These are phyloP conservation scores for Kodamaea anthophila DNA, from an alignment of 1,139 yeast species.

Conservation along the genomic window DNA sequence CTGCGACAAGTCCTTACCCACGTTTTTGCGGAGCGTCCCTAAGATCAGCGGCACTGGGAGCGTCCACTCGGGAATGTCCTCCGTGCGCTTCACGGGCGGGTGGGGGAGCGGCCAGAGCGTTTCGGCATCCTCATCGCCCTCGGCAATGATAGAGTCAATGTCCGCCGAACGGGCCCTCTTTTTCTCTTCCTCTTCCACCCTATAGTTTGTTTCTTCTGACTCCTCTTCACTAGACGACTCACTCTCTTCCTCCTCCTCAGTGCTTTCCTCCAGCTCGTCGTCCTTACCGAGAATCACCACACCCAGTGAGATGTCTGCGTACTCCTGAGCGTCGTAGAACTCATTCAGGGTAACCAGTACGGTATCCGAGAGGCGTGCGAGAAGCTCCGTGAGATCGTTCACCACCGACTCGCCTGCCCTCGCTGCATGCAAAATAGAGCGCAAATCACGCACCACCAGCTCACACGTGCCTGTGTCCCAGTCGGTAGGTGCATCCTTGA, in stretches of 20 bases:
- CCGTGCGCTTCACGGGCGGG: slow-evolving; percentile 46
- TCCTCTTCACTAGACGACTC: slow-evolving; percentile 9
- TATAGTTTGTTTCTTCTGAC: neutral
- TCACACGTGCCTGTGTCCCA: slow-evolving; percentile 5
- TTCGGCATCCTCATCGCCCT: slow-evolving; percentile 13
- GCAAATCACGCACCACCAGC: slow-evolving; percentile 12
- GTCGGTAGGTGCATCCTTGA: slow-evolving; percentile 8
- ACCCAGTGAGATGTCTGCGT: slow-evolving; percentile 30
- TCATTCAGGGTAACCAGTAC: slow-evolving; percentile 30
- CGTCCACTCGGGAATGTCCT: slow-evolving; percentile 53
- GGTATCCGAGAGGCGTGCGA: slow-evolving; percentile 11
- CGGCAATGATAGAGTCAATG: slow-evolving; percentile 1
- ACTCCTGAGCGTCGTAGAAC: slow-evolving; percentile 64
- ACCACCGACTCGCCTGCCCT: slow-evolving; percentile 12
- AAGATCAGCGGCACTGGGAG: slow-evolving; percentile 78
- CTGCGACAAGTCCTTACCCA: slow-evolving; percentile 83
- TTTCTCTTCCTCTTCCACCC: neutral
- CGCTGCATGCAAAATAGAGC: slow-evolving; percentile 16
- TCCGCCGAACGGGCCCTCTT: neutral
- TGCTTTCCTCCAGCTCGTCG: slow-evolving; percentile 13
- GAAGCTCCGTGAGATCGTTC: slow-evolving; percentile 15
- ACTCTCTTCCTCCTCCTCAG: slow-evolving; percentile 13
- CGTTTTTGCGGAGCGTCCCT: slow-evolving; percentile 77
- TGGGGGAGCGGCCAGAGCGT: slow-evolving; percentile 62
- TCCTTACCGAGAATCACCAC: slow-evolving; percentile 26